A percentile compares a stretch with the other conserved stretches of the same genome.
Conservation (phyloP, 495 filamentous ascomycete species). For the Clavariopsis aquatica region DNA sequence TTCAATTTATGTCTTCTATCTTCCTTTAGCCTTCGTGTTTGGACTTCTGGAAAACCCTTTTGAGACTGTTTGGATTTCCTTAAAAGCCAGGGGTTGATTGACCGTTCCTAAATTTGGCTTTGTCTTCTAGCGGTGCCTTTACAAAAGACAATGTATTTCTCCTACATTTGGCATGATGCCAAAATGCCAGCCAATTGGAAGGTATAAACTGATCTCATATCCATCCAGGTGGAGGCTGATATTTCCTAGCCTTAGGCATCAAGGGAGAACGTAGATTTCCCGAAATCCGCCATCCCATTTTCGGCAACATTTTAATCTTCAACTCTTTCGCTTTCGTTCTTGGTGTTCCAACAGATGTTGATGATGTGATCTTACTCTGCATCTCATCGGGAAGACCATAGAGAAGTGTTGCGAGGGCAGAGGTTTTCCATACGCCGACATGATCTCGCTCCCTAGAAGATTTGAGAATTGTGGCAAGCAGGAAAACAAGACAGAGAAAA, state of each 20-base stretch:
- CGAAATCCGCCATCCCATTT: conserved; percentile 25
- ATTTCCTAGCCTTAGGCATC: not conserved
- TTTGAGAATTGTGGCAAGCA: conserved; percentile 29
- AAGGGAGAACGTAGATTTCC: conserved; percentile 20
- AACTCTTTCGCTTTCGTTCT: conserved; percentile 28
- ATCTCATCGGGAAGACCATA: conserved; percentile 33
- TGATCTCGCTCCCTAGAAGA: conserved; percentile 23
- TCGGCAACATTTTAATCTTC: conserved; percentile 24
- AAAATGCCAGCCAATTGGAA: too few relatives aligned
- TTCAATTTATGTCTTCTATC: not conserved
- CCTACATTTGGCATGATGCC: too few relatives aligned
- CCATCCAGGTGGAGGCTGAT: conserved; percentile 13
- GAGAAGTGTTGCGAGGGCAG: conserved; percentile 31
- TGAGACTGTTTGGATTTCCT: too few relatives aligned
- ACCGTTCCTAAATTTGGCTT: too few relatives aligned
- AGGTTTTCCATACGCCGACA: conserved; percentile 37
- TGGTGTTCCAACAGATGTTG: conserved; percentile 12
- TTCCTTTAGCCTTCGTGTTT: too few relatives aligned
- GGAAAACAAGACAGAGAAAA: conserved; percentile 24
- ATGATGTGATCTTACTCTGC: conserved; percentile 30
- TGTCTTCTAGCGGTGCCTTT: too few relatives aligned
- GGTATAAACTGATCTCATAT: not conserved
- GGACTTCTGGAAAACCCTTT: too few relatives aligned
- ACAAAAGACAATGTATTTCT: too few relatives aligned
- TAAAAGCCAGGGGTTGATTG: too few relatives aligned